Conservation (phyloP, 768 basidiomycete species). For the Suillus subluteus region DNA sequence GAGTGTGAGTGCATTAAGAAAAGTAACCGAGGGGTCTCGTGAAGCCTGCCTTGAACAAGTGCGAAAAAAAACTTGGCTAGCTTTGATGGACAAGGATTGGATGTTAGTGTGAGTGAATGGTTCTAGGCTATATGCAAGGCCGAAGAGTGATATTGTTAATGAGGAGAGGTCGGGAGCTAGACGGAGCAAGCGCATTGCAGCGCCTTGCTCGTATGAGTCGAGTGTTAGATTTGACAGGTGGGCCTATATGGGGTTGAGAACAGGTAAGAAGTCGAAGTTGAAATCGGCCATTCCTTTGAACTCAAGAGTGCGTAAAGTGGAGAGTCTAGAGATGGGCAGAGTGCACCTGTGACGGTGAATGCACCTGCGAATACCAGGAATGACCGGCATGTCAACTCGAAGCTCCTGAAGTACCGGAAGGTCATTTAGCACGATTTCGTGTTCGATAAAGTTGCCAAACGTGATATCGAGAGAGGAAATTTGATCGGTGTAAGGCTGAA, state of each 20-base stretch:
- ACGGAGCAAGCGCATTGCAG: not conserved
- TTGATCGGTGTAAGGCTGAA: not conserved
- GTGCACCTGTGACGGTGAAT: no score
- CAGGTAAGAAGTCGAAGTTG: not conserved
- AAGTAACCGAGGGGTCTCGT: not conserved
- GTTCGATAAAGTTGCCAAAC: not conserved
- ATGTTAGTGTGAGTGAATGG: constrained; percentile 31
- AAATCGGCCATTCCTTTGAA: not conserved
- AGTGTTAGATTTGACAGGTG: not conserved
- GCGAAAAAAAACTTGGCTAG: not conserved
- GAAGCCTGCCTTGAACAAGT: not conserved
- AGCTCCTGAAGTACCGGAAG: not conserved
- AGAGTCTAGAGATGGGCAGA: not conserved
- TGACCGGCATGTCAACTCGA: not conserved
- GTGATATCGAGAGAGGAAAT: constrained; percentile 28
- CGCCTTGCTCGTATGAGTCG: not conserved
- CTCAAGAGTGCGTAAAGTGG: not conserved
- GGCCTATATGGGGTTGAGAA: not conserved
- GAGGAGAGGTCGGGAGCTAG: not conserved
- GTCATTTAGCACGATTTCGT: not conserved
- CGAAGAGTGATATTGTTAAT: not conserved
- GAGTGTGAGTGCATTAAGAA: not conserved
- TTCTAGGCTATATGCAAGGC: not conserved
- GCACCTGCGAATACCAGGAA: not conserved
- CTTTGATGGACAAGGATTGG: constrained; percentile 18